Evolutionary conservation across 768 basidiomycete species (phyloP).

Genomic region (Leccinum uliginosum): DNA sequence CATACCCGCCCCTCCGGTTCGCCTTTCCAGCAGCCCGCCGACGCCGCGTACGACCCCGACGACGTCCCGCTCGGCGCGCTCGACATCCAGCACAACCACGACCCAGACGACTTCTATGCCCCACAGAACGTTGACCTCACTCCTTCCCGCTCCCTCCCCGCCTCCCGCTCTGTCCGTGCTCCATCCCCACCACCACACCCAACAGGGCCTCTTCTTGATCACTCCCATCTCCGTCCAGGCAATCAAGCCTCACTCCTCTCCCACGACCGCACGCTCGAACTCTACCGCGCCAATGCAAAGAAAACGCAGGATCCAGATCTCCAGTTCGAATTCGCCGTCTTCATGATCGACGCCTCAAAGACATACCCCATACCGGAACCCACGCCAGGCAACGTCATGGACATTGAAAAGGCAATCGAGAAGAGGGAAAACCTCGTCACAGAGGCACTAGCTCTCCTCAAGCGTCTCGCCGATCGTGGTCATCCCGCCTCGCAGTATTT

Average conservation of each 20-base stretch:
- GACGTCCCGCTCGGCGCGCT: conserved; percentile 34
- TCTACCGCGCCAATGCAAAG: conserved; percentile 96
- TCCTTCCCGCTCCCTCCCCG: conserved; percentile 36
- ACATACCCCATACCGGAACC: conserved; percentile 71
- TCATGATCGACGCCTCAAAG: conserved; percentile 98
- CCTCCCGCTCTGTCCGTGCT: conserved; percentile 54
- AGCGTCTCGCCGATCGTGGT: conserved; percentile 88
- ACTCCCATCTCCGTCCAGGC: conserved; percentile 90
- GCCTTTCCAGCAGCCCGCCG: conserved; percentile 25
- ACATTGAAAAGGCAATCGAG: conserved; percentile 74
- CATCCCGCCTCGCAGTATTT: conserved; percentile 96
- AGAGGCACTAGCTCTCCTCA: conserved; percentile 84
- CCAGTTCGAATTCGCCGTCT: conserved; percentile 97
- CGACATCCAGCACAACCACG: conserved; percentile 28
- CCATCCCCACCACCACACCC: conserved; percentile 57
- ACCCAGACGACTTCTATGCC: conserved; percentile 40
- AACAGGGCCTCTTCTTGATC: conserved; percentile 70
- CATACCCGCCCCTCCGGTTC: conserved; percentile 18
- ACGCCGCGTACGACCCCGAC: conserved; percentile 36
- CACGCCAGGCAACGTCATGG: conserved; percentile 70
- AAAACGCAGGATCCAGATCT: conserved; percentile 98
- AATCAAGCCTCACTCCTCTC: conserved; percentile 90
- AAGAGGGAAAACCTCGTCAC: conserved; percentile 85
- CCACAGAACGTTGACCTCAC: conserved; percentile 25
- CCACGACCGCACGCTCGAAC: conserved; percentile 92